These are phyloP conservation scores for Carnegiea gigantea DNA, from an alignment of 179 eudicot genomes.

Conservation along the genomic window DNA sequence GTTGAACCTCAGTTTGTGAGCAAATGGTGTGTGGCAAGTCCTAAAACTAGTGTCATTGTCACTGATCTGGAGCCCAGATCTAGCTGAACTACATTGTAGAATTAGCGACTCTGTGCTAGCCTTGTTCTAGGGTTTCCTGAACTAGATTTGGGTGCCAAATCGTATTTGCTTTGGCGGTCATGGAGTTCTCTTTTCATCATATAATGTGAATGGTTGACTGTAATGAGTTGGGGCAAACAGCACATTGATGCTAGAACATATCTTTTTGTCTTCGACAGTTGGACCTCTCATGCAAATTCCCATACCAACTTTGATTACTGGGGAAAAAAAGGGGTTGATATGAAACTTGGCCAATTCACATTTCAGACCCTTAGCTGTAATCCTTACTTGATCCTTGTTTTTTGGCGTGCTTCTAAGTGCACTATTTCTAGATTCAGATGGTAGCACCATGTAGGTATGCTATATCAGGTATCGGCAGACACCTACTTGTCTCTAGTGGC, in stretches of 20 bases:
- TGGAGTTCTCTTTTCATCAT: neutral
- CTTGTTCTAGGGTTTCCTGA: neutral
- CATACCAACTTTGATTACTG: no score
- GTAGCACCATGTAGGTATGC: no score
- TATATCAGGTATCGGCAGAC: no score
- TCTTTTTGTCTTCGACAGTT: neutral
- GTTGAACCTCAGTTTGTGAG: neutral
- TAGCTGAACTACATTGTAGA: neutral
- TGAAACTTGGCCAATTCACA: no score
- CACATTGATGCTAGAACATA: neutral
- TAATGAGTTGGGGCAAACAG: neutral
- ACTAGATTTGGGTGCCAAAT: neutral
- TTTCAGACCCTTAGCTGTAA: no score
- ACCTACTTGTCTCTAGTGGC: no score
- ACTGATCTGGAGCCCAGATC: neutral
- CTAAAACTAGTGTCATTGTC: neutral
- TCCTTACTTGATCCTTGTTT: no score
- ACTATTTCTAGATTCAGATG: no score
- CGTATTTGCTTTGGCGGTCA: neutral
- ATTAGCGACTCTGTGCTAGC: neutral
- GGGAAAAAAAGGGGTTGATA: no score
- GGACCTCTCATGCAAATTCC: no score
- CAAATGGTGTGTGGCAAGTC: neutral
- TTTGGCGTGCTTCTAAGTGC: no score
- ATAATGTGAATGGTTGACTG: neutral